phyloP scores from a whole-genome alignment of 371 early-diverging fungal genomes.

The Rhizomucor miehei region DNA sequence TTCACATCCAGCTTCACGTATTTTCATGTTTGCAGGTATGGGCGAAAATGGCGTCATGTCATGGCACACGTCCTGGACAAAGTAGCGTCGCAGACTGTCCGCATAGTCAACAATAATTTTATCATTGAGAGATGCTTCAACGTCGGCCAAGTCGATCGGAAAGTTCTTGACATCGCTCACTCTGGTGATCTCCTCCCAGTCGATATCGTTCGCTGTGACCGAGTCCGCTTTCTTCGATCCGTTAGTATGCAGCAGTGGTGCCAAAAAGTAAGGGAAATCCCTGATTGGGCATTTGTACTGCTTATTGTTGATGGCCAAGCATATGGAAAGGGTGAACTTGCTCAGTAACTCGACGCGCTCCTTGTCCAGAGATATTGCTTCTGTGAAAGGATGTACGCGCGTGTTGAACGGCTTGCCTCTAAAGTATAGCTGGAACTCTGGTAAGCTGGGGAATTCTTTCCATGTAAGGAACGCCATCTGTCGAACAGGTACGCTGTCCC shows the following conservation, averaged over 20 bases:
- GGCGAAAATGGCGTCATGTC: conserved; percentile 41
- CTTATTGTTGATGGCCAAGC: conserved; percentile 51
- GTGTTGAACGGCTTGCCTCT: conserved; percentile 29
- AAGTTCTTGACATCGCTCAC: conserved; percentile 13
- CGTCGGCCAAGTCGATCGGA: conserved; percentile 15
- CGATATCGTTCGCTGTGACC: conserved; percentile 29
- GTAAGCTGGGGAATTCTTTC: conserved; percentile 41
- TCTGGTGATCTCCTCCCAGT: conserved; percentile 53
- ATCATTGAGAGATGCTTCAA: conserved; percentile 24
- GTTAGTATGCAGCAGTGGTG: conserved; percentile 35
- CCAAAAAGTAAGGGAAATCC: conserved; percentile 56
- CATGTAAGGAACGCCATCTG: conserved; percentile 48
- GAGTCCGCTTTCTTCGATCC: conserved; percentile 4
- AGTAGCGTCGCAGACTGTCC: conserved; percentile 58
- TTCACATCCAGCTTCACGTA: conserved; percentile 38
- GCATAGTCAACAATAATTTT: conserved; percentile 51
- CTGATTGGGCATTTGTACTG: conserved; percentile 49
- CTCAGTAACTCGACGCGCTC: conserved; percentile 38
- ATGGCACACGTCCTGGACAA: conserved; percentile 42
- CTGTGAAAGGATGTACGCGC: conserved; percentile 15
- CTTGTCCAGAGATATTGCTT: conserved; percentile 21
- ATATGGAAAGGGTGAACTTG: conserved; percentile 47
- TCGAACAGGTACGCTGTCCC: conserved; percentile 37
- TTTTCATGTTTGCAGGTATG: conserved; percentile 20
- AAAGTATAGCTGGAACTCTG: conserved; percentile 41